phyloP scores from a whole-genome alignment of 1,284 basidiomycete species.

The Hemileia vastatrix region DNA sequence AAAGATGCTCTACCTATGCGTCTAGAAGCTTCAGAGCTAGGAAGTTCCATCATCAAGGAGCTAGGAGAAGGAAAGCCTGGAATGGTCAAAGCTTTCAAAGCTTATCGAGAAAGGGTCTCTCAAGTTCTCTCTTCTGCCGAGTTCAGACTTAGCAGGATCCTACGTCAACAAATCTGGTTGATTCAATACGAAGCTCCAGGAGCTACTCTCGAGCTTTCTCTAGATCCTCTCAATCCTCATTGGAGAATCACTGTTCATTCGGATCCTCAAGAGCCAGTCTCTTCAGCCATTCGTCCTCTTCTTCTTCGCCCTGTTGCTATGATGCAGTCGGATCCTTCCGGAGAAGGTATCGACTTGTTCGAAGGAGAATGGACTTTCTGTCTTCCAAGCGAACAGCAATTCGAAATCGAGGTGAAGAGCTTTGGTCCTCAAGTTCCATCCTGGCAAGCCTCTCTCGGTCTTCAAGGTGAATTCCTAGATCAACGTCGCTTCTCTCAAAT shows the following conservation, averaged over 20 bases:
- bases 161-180: constrained; percentile 77
- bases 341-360: constrained; percentile 50
- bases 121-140: constrained; percentile 50
- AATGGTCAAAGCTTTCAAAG: background rate
- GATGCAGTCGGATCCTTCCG: constrained; percentile 54
- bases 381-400: constrained; percentile 55
- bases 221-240: constrained; percentile 66
- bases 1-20: constrained; percentile 81
- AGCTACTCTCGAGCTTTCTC: constrained; percentile 63
- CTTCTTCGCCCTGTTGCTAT: constrained; percentile 68
- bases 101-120: background rate
- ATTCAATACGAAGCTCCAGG: constrained; percentile 63
- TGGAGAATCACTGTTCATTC: constrained; percentile 74
- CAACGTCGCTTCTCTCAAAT: constrained; percentile 61
- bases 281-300: constrained; percentile 64
- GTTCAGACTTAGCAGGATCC: constrained; percentile 71
- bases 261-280: constrained; percentile 59
- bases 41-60: constrained; percentile 52
- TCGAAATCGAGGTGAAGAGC: constrained; percentile 58
- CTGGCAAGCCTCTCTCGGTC: constrained; percentile 75
- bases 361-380: constrained; percentile 71
- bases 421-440: constrained; percentile 64
- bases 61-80: constrained; percentile 43
- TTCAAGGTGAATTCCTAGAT: constrained; percentile 59
- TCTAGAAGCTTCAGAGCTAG: too few species aligned